Percentiles rank a stretch among this genome's conserved stretches.
Evolutionary conservation across 2,329 filamentous ascomycete genomes (phyloP).

Genomic region (Monosporascus sp.): DNA sequence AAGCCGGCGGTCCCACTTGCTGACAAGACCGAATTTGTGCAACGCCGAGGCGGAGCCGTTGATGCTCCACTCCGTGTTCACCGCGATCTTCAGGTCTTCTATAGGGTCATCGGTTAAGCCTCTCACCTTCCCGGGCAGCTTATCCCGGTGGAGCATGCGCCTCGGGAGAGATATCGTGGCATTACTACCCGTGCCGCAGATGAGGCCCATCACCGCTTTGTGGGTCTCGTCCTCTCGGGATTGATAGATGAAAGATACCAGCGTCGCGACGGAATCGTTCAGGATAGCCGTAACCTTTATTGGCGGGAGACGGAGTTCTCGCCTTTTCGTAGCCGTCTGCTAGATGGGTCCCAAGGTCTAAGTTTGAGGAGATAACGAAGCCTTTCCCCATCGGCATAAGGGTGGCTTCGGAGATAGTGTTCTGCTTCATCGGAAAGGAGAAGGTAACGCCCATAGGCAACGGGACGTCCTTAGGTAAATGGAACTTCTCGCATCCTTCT

Average conservation of each 20-base stretch:
- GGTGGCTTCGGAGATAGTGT: slow-evolving; percentile 56
- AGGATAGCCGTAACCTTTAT: slow-evolving; percentile 72
- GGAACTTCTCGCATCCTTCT: slow-evolving; percentile 44
- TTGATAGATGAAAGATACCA: slow-evolving; percentile 72
- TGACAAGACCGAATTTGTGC: slow-evolving; percentile 58
- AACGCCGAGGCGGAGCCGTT: slow-evolving; percentile 68
- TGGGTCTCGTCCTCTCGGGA: slow-evolving; percentile 57
- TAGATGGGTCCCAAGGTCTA: slow-evolving; percentile 57
- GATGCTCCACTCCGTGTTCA: slow-evolving; percentile 85
- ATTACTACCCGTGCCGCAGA: slow-evolving; percentile 77
- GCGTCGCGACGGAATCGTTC: slow-evolving; percentile 76
- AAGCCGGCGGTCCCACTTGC: slow-evolving; percentile 64
- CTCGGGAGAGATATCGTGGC: slow-evolving; percentile 71
- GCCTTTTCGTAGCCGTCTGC: slow-evolving; percentile 53
- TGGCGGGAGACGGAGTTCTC: slow-evolving; percentile 49
- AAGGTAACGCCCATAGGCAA: slow-evolving; percentile 66
- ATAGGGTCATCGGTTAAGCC: slow-evolving; percentile 40
- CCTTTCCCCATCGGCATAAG: slow-evolving; percentile 69
- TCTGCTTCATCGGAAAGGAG: slow-evolving; percentile 66
- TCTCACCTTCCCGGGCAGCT: slow-evolving; percentile 48
- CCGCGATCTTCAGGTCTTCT: slow-evolving; percentile 60
- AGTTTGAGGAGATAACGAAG: slow-evolving; percentile 56
- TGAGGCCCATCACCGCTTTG: slow-evolving; percentile 72
- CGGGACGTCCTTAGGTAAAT: slow-evolving; percentile 37
- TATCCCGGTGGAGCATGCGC: slow-evolving; percentile 57